Evolutionary conservation across 352 stramenopile genomes (phyloP).

Genomic region (Peronosclerospora sorghi): DNA sequence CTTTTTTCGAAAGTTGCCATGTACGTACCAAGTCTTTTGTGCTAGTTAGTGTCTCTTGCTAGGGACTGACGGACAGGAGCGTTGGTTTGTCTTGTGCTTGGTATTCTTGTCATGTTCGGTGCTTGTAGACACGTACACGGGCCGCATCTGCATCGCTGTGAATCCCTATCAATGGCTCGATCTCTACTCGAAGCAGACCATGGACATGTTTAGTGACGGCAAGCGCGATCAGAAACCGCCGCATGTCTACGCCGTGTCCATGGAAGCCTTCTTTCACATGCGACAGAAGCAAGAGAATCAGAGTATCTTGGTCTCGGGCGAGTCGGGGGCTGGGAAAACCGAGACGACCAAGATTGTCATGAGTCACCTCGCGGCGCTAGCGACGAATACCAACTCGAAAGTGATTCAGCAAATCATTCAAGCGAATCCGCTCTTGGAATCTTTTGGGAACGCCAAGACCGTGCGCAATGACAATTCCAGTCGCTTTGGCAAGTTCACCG

Average conservation of each 20-base stretch:
- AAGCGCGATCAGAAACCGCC: constrained; percentile 61
- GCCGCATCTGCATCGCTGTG: constrained; percentile 82
- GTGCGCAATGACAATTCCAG: constrained; percentile 81
- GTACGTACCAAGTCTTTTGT: constrained; percentile 22
- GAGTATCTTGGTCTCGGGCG: constrained; percentile 91
- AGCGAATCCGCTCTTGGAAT: constrained; percentile 80
- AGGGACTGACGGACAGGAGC: neutral
- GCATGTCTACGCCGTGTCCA: constrained; percentile 81
- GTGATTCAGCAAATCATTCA: constrained; percentile 94
- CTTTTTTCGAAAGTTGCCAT: constrained; percentile 72
- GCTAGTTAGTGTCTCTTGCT: neutral
- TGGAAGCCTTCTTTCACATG: constrained; percentile 83
- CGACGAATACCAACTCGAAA: constrained; percentile 70
- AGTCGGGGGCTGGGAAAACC: constrained; percentile 93
- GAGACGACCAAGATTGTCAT: constrained; percentile 96
- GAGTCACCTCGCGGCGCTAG: constrained; percentile 84
- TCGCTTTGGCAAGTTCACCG: constrained; percentile 82
- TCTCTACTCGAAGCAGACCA: constrained; percentile 60
- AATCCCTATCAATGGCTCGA: constrained; percentile 85
- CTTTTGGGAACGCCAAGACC: constrained; percentile 81
- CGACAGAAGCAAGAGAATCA: constrained; percentile 75
- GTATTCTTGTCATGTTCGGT: no score
- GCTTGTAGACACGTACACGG: constrained; percentile 66
- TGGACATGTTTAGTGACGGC: constrained; percentile 67
- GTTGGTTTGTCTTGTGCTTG: no score